Evolutionary conservation across 2,329 filamentous ascomycete species (phyloP), one percentile per base, ranked within the genome.

Genomic region (Cyclaneusma minus): DNA sequence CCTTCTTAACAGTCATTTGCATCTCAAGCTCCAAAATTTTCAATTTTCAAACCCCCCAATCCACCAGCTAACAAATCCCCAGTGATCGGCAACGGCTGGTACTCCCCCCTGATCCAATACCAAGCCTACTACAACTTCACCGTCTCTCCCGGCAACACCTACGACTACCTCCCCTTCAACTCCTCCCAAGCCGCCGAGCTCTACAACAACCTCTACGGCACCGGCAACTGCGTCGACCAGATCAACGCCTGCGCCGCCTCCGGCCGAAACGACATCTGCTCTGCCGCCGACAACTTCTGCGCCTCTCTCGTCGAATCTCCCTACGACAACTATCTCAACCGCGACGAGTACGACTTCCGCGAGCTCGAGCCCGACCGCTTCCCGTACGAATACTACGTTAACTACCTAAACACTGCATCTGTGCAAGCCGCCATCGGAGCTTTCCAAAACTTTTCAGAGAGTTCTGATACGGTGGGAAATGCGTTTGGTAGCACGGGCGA

Each of bases 81-180:
- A n/a, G n/a, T 62, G n/a, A 62, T 70, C 29, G 64, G 64, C 13
- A 71, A 71, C 33, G 65, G 65, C 11, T 69, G 62, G 62, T 66
- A 58, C 29, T 62, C 68, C 37, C 63, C 64, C 3, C 38, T 63
- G n/a, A 42, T 65, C 8, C 61, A 67, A 33, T 68, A 66, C 36
- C 51, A 59, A 36, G 60, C 64, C 3, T 67, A 63, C 44, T 68
- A 68, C 49, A 66, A 69, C 44, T 69, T 55, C 40, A 60, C 63
- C 7, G 57, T 67, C 9, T 60, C 33, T 25, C 64, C 64, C 0
- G 64, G 64, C 7, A 68, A 68, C 43, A 64, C 64, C 0, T 69
- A 69, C 41, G 61, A 66, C 36, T 62, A 60, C 37, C 43, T 49
- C 2, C 62, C 62, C 2, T 66, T 51, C 48, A 66, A 64, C 41